phyloP scores from a whole-genome alignment of 2,329 filamentous ascomycete species.

The Sarocladiaceae sp. region DNA sequence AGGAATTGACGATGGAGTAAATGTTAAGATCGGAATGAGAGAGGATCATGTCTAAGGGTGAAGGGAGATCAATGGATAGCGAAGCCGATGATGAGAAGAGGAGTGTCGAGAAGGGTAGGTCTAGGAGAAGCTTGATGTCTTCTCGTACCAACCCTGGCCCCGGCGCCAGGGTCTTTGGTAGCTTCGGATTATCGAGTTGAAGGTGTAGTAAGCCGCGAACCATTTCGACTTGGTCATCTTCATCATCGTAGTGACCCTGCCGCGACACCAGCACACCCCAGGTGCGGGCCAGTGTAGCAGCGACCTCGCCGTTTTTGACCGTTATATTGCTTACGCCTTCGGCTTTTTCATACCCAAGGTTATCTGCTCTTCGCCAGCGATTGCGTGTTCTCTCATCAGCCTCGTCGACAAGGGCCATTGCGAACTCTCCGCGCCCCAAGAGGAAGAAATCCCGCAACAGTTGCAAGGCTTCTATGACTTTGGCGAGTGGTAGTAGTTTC shows the following conservation, averaged over 20 bases:
- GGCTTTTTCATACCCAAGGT: constrained; percentile 49
- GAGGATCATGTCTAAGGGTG: constrained; percentile 83
- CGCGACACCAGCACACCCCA: constrained; percentile 76
- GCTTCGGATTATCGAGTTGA: constrained; percentile 46
- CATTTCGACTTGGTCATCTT: constrained; percentile 77
- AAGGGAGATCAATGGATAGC: constrained; percentile 65
- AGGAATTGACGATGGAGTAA: constrained; percentile 82
- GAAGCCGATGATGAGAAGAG: constrained; percentile 68
- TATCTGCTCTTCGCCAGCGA: constrained; percentile 61
- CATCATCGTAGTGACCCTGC: constrained; percentile 62
- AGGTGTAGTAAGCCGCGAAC: constrained; percentile 73
- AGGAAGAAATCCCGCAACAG: constrained; percentile 83
- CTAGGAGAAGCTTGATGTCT: constrained; percentile 29
- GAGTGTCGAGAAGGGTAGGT: constrained; percentile 68
- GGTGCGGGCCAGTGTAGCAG: constrained; percentile 66
- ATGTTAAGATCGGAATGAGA: constrained; percentile 66
- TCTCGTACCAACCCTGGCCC: constrained; percentile 27
- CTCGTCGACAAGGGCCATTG: constrained; percentile 76
- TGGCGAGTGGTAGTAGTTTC: constrained; percentile 69
- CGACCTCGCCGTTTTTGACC: constrained; percentile 83
- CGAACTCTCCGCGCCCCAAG: constrained; percentile 84
- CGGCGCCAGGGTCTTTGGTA: constrained; percentile 21
- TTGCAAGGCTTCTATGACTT: constrained; percentile 69
- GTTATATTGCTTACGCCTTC: constrained; percentile 40
- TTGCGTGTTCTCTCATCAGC: constrained; percentile 74